phyloP scores from a whole-genome alignment of 805 yeast species.

The Myxozyma udenii region DNA sequence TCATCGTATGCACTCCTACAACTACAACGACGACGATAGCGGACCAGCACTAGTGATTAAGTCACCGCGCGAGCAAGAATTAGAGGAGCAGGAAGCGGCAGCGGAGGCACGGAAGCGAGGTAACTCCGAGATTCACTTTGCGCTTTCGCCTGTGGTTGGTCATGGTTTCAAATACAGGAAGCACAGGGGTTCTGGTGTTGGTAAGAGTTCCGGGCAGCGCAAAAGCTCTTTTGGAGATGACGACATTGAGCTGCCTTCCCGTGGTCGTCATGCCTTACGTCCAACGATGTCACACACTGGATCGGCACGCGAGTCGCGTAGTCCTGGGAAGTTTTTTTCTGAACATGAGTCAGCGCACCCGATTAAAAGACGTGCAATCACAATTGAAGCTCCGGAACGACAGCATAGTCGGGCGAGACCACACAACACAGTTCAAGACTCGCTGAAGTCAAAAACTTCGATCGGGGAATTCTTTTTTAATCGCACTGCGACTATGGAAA shows the following conservation, averaged over 20 bases:
- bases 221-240: neutral
- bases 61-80: conserved; percentile 63
- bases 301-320: neutral
- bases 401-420: neutral
- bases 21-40: conserved; percentile 47
- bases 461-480: conserved; percentile 12
- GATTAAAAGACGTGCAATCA: conserved; percentile 47
- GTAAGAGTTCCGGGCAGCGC: neutral
- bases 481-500: conserved; percentile 17
- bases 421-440: neutral
- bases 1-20: conserved; percentile 40
- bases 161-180: conserved; percentile 1
- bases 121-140: conserved; percentile 26
- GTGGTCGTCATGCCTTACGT: neutral
- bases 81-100: conserved; percentile 29
- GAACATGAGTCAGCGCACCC: neutral
- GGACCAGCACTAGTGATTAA: conserved; percentile 77
- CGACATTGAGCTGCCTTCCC: neutral
- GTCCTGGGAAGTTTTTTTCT: neutral
- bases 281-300: neutral
- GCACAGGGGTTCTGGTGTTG: neutral
- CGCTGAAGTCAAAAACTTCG: conserved; percentile 1
- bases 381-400: conserved; percentile 43
- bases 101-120: conserved; percentile 32
- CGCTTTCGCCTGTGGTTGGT: conserved; percentile 20